These are phyloP conservation scores for Hirsutella minnesotensis DNA, from an alignment of 2,329 filamentous ascomycete genomes.

Conservation along the genomic window DNA sequence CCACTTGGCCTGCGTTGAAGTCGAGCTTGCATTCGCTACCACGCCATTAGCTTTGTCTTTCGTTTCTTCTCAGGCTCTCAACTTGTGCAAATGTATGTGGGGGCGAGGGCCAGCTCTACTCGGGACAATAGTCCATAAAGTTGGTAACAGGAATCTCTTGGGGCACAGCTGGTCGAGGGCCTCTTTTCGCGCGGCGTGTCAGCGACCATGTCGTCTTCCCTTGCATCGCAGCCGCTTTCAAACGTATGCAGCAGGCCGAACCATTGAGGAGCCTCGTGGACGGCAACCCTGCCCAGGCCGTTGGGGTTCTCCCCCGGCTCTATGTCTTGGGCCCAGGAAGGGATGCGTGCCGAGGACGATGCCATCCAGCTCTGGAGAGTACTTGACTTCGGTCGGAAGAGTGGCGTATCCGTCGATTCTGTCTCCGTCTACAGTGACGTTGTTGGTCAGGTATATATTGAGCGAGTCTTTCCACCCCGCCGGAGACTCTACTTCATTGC, in stretches of 20 bases:
- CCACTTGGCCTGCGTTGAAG: neutral
- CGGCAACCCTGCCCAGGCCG: neutral
- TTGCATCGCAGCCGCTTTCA: neutral
- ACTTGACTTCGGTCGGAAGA: no score
- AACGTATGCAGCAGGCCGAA: neutral
- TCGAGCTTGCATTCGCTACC: neutral
- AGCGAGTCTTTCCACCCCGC: no score
- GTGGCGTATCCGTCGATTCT: no score
- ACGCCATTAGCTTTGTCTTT: neutral
- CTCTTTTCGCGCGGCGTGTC: neutral
- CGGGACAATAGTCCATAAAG: neutral
- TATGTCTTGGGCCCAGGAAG: no score
- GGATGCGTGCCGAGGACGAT: no score
- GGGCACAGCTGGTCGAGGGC: neutral
- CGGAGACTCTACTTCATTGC: no score
- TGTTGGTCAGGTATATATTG: no score
- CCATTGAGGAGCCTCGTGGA: neutral
- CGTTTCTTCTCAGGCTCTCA: no score
- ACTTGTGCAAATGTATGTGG: no score
- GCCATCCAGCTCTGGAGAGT: no score
- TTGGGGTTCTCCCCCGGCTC: neutral
- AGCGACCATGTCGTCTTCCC: neutral
- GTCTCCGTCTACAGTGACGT: no score
- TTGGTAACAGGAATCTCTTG: neutral
- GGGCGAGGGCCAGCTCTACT: no score